These are phyloP conservation scores for Boletus edulis DNA, from an alignment of 768 basidiomycete species.

Conservation along the genomic window DNA sequence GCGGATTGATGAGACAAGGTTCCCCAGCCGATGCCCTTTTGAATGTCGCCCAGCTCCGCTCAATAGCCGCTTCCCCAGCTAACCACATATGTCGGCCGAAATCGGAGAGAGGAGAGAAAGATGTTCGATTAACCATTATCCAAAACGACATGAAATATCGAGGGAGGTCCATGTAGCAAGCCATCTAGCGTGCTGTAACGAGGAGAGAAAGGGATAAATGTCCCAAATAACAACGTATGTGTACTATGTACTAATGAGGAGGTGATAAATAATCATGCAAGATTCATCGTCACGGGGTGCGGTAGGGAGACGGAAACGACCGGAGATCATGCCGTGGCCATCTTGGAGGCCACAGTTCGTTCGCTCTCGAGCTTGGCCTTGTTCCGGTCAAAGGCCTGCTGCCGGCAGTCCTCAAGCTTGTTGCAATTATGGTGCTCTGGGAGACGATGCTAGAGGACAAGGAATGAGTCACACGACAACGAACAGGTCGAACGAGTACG, in stretches of 20 bases:
- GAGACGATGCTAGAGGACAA: conserved; percentile 65
- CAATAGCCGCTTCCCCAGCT: too few relatives aligned
- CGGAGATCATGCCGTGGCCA: conserved; percentile 63
- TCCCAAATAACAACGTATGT: conserved; percentile 8
- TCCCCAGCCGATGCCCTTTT: not conserved
- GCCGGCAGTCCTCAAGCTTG: conserved; percentile 79
- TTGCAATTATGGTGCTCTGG: conserved; percentile 87
- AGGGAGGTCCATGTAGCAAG: conserved; percentile 7
- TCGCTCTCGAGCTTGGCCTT: conserved; percentile 87
- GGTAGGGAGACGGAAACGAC: conserved; percentile 1
- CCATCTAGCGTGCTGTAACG: conserved; percentile 12
- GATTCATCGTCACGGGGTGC: conserved; percentile 16
- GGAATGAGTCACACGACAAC: conserved; percentile 13
- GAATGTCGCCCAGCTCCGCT: too few relatives aligned
- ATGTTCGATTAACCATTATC: conserved; percentile 20
- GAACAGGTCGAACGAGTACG: conserved; percentile 29
- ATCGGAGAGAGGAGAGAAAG: not conserved
- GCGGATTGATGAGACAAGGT: too few relatives aligned
- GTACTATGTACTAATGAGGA: conserved; percentile 17
- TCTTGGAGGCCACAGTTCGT: conserved; percentile 83
- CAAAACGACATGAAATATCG: conserved; percentile 6
- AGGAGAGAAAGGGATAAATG: not conserved
- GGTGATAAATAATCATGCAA: conserved; percentile 29
- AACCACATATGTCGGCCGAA: too few relatives aligned
- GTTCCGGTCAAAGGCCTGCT: conserved; percentile 86